Evolutionary conservation across 2,329 filamentous ascomycete genomes (phyloP).

Genomic region (Aspergillus neoniger): DNA sequence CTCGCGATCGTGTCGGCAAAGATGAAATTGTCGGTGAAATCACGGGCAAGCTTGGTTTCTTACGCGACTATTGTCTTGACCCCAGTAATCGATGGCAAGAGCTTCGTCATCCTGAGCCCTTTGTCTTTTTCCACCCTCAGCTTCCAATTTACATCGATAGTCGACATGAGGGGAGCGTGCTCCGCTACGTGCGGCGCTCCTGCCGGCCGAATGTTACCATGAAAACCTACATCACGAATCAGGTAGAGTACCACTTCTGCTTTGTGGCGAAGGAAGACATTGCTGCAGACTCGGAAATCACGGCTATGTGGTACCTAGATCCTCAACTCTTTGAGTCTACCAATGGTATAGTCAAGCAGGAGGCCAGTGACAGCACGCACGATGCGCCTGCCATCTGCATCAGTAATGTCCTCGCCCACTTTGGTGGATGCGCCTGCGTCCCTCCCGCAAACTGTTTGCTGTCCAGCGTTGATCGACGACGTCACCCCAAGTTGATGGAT

Average conservation of each 20-base stretch:
- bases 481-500: slow-evolving; percentile 37
- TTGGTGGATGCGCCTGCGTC: slow-evolving; percentile 53
- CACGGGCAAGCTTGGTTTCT: slow-evolving; percentile 73
- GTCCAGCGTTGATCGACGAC: slow-evolving; percentile 47
- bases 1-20: slow-evolving; percentile 53
- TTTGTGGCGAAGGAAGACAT: slow-evolving; percentile 82
- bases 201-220: slow-evolving; percentile 87
- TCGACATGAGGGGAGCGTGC: slow-evolving; percentile 77
- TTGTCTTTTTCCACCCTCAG: slow-evolving; percentile 83
- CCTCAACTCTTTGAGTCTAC: slow-evolving; percentile 40
- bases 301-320: slow-evolving; percentile 52
- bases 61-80: slow-evolving; percentile 70
- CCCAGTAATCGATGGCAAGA: slow-evolving; percentile 69
- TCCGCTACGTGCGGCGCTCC: slow-evolving; percentile 88
- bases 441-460: slow-evolving; percentile 41
- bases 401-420: slow-evolving; percentile 51
- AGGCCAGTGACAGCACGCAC: slow-evolving; percentile 41
- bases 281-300: slow-evolving; percentile 53
- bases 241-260: slow-evolving; percentile 86
- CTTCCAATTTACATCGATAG: slow-evolving; percentile 94
- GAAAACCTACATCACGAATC: slow-evolving; percentile 79
- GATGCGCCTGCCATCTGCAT: slow-evolving; percentile 48
- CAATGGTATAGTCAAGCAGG: slow-evolving; percentile 45
- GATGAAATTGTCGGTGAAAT: slow-evolving; percentile 68
- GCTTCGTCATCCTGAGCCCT: slow-evolving; percentile 61